These are phyloP conservation scores for Marasmius tenuissimus DNA, from an alignment of 1,284 basidiomycete genomes.

Conservation along the genomic window DNA sequence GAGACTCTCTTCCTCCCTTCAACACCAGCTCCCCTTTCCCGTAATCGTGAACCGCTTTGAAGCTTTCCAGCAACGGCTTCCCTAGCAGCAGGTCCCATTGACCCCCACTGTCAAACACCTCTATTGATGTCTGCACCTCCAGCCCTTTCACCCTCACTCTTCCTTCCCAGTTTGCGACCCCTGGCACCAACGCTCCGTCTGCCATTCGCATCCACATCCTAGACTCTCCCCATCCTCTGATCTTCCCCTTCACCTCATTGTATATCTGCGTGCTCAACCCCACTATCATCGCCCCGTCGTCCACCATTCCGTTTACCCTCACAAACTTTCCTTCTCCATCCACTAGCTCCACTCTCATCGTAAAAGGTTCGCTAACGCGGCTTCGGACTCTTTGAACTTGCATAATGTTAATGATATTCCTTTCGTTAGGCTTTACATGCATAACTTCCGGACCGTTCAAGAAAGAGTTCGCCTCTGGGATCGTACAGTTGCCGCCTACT, in stretches of 20 bases:
- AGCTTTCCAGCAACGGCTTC: conserved; percentile 27
- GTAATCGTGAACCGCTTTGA: conserved; percentile 27
- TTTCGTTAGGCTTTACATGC: not conserved
- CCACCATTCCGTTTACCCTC: conserved; percentile 16
- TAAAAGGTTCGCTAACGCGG: conserved; percentile 3
- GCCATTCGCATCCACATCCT: conserved; percentile 25
- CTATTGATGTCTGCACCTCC: conserved; percentile 18
- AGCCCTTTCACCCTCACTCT: conserved; percentile 18
- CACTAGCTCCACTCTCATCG: not conserved
- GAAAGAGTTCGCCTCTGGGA: not conserved
- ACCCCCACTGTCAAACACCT: conserved; percentile 31
- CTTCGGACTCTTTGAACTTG: conserved; percentile 2
- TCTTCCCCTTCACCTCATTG: conserved; percentile 11
- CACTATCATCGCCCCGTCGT: conserved; percentile 30
- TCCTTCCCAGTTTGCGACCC: conserved; percentile 21
- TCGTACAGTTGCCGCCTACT: conserved; percentile 1
- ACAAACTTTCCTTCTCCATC: conserved; percentile 1
- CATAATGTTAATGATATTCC: conserved; percentile 4
- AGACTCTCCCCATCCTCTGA: conserved; percentile 16
- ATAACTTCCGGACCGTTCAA: not conserved
- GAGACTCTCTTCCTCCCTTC: not conserved
- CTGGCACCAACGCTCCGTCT: conserved; percentile 24
- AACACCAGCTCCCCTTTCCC: conserved; percentile 14
- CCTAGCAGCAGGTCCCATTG: conserved; percentile 32
- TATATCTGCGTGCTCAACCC: conserved; percentile 23